phyloP scores from a whole-genome alignment of 2,329 filamentous ascomycete genomes.

The Aspergillus luchuensis region DNA sequence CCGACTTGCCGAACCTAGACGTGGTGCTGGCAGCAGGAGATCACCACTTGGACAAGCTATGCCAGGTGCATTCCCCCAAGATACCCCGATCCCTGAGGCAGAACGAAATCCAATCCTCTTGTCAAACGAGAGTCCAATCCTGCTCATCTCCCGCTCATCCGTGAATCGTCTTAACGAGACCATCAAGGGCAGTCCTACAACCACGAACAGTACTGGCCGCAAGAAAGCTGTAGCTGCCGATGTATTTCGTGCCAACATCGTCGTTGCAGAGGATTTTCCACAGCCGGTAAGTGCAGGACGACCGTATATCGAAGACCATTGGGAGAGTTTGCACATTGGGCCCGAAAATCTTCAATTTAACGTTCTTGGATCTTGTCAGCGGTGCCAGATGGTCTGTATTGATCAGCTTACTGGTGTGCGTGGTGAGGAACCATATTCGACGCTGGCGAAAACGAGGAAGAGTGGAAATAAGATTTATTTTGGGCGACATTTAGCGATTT shows the following conservation, averaged over 20 bases:
- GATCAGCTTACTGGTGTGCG: slow-evolving; percentile 79
- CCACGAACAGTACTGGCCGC: slow-evolving; percentile 19
- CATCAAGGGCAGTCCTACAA: slow-evolving; percentile 57
- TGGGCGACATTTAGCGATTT: slow-evolving; percentile 69
- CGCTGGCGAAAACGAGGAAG: slow-evolving; percentile 81
- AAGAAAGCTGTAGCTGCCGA: slow-evolving; percentile 65
- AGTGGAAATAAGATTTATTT: slow-evolving; percentile 86
- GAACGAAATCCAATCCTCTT: slow-evolving; percentile 66
- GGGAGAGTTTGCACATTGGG: slow-evolving; percentile 70
- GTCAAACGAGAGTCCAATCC: slow-evolving; percentile 91
- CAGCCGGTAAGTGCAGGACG: slow-evolving; percentile 49
- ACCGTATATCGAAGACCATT: slow-evolving; percentile 79
- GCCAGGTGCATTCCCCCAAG: slow-evolving; percentile 57
- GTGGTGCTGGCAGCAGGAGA: slow-evolving; percentile 46
- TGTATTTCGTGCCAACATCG: slow-evolving; percentile 86
- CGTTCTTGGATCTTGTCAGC: slow-evolving; percentile 78
- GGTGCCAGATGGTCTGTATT: slow-evolving; percentile 96
- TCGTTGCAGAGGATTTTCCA: slow-evolving; percentile 62
- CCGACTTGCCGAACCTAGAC: slow-evolving; percentile 71
- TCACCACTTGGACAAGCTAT: slow-evolving; percentile 34
- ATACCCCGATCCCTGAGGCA: slow-evolving; percentile 53
- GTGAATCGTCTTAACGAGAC: slow-evolving; percentile 74
- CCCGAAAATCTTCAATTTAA: slow-evolving; percentile 42
- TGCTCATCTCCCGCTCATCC: slow-evolving; percentile 79
- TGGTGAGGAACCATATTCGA: slow-evolving; percentile 83